These are phyloP conservation scores for Zygnema circumcarinatum DNA, from an alignment of 139 green algal genomes.

Conservation along the genomic window DNA sequence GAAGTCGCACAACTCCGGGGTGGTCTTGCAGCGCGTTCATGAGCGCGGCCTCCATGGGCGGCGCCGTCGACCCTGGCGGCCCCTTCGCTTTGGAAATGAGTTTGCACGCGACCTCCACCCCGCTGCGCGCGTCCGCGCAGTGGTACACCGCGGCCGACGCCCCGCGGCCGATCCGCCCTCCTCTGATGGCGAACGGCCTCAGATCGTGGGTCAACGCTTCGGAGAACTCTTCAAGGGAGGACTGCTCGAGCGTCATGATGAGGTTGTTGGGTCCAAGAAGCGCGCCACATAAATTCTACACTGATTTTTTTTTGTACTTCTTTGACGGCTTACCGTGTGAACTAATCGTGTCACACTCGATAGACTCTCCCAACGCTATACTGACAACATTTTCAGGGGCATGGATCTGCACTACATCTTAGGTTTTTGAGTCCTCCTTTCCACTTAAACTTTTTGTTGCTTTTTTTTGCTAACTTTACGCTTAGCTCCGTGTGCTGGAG, in stretches of 20 bases:
- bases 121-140: background rate
- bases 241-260: background rate
- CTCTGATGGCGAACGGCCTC: too few species aligned
- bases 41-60: background rate
- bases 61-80: too few species aligned
- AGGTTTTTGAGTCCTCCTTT: background rate
- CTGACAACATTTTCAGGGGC: background rate
- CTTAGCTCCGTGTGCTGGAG: background rate
- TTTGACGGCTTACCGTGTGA: background rate
- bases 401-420: too few species aligned
- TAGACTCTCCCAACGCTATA: background rate
- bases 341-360: background rate
- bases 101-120: background rate
- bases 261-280: background rate
- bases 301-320: background rate
- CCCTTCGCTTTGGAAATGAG: background rate
- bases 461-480: background rate
- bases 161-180: background rate
- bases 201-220: too few species aligned
- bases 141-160: background rate
- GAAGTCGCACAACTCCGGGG: background rate
- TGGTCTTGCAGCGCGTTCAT: background rate
- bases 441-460: background rate
- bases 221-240: too few species aligned
- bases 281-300: background rate